Evolutionary conservation across 2,329 filamentous ascomycete genomes (phyloP).

Genomic region (Apiospora malaysiana): DNA sequence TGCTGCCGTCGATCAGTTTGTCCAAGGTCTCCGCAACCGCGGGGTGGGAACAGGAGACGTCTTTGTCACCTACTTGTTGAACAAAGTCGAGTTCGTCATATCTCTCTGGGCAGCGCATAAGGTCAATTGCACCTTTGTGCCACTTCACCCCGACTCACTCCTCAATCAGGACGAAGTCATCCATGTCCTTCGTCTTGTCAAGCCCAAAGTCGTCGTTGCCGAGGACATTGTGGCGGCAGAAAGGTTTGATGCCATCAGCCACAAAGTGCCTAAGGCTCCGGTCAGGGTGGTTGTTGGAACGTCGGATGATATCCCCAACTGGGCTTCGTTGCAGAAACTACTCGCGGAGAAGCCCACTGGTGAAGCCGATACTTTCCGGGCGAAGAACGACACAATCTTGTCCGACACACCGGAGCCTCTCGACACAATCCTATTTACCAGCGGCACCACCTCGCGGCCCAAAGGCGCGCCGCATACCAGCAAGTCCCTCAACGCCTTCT

Average conservation of each 20-base stretch:
- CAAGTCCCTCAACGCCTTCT: constrained; percentile 20
- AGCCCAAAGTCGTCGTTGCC: neutral
- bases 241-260: neutral
- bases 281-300: neutral
- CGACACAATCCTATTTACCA: constrained; percentile 19
- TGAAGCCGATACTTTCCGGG: neutral
- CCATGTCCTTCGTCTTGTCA: neutral
- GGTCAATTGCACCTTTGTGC: neutral
- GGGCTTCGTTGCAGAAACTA: neutral
- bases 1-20: neutral
- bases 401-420: neutral
- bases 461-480: constrained; percentile 15
- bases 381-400: neutral
- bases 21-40: neutral
- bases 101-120: neutral
- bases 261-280: neutral
- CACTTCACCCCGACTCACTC: neutral
- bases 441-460: constrained; percentile 13
- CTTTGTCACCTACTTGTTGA: neutral
- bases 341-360: neutral
- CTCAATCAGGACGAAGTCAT: neutral
- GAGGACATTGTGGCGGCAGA: neutral
- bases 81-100: neutral
- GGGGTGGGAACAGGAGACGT: neutral
- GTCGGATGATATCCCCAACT: neutral